These are phyloP conservation scores for Malassezia restricta DNA, from an alignment of 1,284 basidiomycete species.

Conservation along the genomic window DNA sequence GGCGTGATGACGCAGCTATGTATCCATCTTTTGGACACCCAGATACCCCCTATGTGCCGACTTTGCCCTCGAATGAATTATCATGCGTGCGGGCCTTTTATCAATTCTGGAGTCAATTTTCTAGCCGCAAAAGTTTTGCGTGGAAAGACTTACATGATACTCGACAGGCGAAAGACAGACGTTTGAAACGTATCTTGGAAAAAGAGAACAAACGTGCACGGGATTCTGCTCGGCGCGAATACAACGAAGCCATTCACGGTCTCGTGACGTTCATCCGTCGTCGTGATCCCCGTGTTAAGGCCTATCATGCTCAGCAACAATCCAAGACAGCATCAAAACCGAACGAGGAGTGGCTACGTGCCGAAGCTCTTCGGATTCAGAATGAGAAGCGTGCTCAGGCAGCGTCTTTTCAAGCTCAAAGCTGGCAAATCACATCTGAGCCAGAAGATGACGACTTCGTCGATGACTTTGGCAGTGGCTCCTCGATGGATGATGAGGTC, in stretches of 20 bases:
- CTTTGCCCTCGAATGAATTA: constrained; percentile 16
- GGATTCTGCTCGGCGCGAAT: constrained; percentile 75
- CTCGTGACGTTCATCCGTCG: constrained; percentile 76
- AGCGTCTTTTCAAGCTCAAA: constrained; percentile 51
- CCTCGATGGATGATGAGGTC: constrained; percentile 8
- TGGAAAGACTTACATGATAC: constrained; percentile 80
- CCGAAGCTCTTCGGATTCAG: constrained; percentile 47
- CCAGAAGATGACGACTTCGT: constrained; percentile 12
- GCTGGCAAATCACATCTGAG: constrained; percentile 30
- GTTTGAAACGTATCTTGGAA: constrained; percentile 73
- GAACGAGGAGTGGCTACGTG: constrained; percentile 47
- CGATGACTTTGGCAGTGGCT: constrained; percentile 26
- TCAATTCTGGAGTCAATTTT: constrained; percentile 71
- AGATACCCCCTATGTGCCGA: constrained; percentile 57
- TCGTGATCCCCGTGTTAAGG: constrained; percentile 82
- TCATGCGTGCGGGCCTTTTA: constrained; percentile 57
- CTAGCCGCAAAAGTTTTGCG: constrained; percentile 73
- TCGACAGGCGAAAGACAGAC: constrained; percentile 72
- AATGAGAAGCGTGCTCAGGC: constrained; percentile 48
- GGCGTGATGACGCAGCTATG: constrained; percentile 14
- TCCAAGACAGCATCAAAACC: constrained; percentile 50
- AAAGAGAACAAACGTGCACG: constrained; percentile 86
- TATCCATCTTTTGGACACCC: constrained; percentile 71
- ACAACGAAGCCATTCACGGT: constrained; percentile 71
- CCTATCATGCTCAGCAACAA: constrained; percentile 44